phyloP scores from a whole-genome alignment of 2,329 filamentous ascomycete species.

The Cercospora sojina region DNA sequence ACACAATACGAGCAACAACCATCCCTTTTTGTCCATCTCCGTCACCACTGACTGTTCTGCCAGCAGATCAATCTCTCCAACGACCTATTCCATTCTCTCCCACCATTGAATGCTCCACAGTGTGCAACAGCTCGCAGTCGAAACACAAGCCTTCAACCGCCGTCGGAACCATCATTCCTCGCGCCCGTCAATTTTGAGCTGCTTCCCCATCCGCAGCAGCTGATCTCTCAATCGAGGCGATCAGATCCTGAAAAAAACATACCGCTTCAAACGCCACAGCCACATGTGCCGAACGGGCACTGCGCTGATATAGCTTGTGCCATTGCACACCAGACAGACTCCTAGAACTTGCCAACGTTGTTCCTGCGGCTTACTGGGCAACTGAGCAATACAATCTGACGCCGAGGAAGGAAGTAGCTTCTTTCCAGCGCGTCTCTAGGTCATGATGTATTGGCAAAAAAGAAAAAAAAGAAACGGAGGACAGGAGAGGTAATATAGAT shows the following conservation, averaged over 20 bases:
- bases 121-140: neutral
- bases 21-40: neutral
- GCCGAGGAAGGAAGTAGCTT: neutral
- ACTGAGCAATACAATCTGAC: neutral
- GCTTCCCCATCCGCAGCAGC: no score
- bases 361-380: neutral
- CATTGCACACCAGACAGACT: no score
- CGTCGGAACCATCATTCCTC: neutral
- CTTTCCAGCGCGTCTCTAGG: no score
- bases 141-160: neutral
- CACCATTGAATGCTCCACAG: neutral
- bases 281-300: neutral
- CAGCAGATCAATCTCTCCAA: neutral
- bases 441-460: neutral
- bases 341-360: neutral
- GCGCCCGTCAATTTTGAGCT: neutral
- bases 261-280: neutral
- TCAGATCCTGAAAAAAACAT: neutral
- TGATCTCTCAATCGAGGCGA: neutral
- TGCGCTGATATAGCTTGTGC: neutral
- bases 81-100: neutral
- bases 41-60: neutral
- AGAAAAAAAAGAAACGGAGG: no score
- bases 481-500: no score
- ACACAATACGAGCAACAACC: neutral